A percentile compares a stretch with the other conserved stretches of the same genome.
Evolutionary conservation across 2,329 filamentous ascomycete genomes (phyloP).

Genomic region (Fusarium concolor): DNA sequence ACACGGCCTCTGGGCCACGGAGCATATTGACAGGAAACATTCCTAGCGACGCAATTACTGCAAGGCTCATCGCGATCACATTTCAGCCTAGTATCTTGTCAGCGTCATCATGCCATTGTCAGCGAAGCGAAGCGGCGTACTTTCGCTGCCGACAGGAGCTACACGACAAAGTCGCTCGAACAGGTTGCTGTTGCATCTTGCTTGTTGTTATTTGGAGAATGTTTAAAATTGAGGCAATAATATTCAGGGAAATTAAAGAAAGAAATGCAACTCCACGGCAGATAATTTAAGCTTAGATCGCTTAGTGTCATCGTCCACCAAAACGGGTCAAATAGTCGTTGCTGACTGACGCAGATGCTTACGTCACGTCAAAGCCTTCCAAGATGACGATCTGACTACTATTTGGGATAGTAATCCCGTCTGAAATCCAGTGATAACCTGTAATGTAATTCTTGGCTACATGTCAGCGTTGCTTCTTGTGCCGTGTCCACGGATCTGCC

Average conservation of each 20-base stretch:
- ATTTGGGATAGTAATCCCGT: background rate
- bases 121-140: background rate
- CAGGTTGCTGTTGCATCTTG: conserved; percentile 8
- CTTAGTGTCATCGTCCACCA: background rate
- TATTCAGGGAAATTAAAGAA: background rate
- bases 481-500: no score
- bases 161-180: conserved; percentile 20
- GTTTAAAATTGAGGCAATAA: background rate
- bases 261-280: background rate
- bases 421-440: background rate
- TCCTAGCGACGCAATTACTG: conserved; percentile 35
- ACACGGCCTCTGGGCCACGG: conserved; percentile 22
- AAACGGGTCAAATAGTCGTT: background rate
- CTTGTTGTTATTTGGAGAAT: background rate
- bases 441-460: background rate
- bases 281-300: conserved; percentile 24
- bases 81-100: conserved; percentile 18
- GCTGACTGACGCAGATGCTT: background rate
- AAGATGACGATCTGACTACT: background rate
- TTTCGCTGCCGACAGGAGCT: conserved; percentile 26
- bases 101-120: background rate
- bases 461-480: background rate
- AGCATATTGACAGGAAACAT: conserved; percentile 29
- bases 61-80: conserved; percentile 39
- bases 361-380: conserved; percentile 12